Base-by-base conservation (phyloP, 1,284 basidiomycete genomes). In the Fomitopsis schrenkii region DNA sequence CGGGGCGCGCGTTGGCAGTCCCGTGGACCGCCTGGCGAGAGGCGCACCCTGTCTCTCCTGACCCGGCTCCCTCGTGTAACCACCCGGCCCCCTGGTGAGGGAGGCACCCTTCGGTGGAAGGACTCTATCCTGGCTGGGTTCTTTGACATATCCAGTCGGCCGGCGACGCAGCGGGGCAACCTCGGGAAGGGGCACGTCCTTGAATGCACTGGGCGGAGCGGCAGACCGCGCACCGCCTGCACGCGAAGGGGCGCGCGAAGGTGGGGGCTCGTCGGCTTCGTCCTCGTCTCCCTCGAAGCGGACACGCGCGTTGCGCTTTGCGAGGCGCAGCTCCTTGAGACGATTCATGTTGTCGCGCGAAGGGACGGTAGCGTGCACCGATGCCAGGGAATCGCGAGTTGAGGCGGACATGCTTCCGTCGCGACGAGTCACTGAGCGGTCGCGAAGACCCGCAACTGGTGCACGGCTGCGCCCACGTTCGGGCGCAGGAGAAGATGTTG, bases 261-360 rank as follows among this genome's bases (percentile, higher is more conserved):
- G 41, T 33, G 17, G 12, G 2, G 58, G 45, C 52, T 35, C 33
- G 10, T 40, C 46, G 14, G 35, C 54, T 2, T 52, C 53, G 22
- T 48, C 56, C 1, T 46, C 59, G 35, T 57, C 56, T 38, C 62
- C 63, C 35, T 55, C 63, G 52, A 69, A 67, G 59, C 66, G 68
- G 57, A 70, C 68, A 40, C 65, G 69, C 44, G 72, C 74, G 36
- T 63, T 73, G 12, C 83, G 81, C 70, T 82, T 85, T 48, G 79
- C 81, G 64, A 85, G 82, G 40, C 85, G 76, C 46, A 86, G 67
- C 36, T 81, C 82, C 64, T 79, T 82, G 50, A 86, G 72, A 26
- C 83, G 79, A 64, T 83, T 75, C 5, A 77, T 75, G 5, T 79
- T 77, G 67, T 76, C 80, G 6, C 79, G 58, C 55, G 62, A 57